A percentile compares a stretch with the other conserved stretches of the same genome.
These are phyloP conservation scores for Omphalotus guepiniiformis DNA, from an alignment of 768 basidiomycete genomes.

Conservation along the genomic window DNA sequence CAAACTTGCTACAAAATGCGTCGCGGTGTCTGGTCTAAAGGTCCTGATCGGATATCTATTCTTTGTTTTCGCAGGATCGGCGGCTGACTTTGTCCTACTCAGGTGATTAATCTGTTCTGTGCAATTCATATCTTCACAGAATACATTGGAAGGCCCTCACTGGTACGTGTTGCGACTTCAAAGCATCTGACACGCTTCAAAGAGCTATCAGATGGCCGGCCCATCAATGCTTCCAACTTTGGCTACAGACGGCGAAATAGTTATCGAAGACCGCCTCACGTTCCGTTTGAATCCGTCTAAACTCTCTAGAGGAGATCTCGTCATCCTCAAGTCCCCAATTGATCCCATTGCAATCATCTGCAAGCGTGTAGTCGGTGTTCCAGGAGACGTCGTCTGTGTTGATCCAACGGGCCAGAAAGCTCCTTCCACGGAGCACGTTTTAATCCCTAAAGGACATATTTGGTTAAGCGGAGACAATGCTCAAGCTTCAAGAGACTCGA, in stretches of 20 bases:
- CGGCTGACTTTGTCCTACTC: not conserved
- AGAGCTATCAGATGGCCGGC: slow-evolving; percentile 50
- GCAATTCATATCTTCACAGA: slow-evolving; percentile 60
- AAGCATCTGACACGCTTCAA: not conserved
- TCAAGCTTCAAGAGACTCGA: slow-evolving; percentile 78
- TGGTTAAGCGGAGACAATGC: slow-evolving; percentile 94
- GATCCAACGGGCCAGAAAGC: slow-evolving; percentile 73
- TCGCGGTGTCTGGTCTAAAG: slow-evolving; percentile 4
- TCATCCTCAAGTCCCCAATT: slow-evolving; percentile 68
- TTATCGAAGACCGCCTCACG: slow-evolving; percentile 60
- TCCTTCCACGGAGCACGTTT: slow-evolving; percentile 66
- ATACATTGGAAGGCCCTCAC: slow-evolving; percentile 53
- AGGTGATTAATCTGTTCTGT: slow-evolving; percentile 55
- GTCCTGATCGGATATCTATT: not conserved
- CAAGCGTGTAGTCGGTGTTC: slow-evolving; percentile 87
- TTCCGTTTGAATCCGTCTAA: slow-evolving; percentile 43
- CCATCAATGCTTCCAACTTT: slow-evolving; percentile 84
- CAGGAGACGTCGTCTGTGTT: slow-evolving; percentile 85
- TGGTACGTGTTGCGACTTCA: slow-evolving; percentile 42
- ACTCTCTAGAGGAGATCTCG: slow-evolving; percentile 70
- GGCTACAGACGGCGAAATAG: slow-evolving; percentile 50
- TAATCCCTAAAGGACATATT: slow-evolving; percentile 80
- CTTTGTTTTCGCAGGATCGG: not conserved
- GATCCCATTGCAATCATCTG: slow-evolving; percentile 67
- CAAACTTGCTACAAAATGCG: not conserved